Evolutionary conservation across 805 yeast genomes (phyloP).

Genomic region (Saccharomycopsis sp.): DNA sequence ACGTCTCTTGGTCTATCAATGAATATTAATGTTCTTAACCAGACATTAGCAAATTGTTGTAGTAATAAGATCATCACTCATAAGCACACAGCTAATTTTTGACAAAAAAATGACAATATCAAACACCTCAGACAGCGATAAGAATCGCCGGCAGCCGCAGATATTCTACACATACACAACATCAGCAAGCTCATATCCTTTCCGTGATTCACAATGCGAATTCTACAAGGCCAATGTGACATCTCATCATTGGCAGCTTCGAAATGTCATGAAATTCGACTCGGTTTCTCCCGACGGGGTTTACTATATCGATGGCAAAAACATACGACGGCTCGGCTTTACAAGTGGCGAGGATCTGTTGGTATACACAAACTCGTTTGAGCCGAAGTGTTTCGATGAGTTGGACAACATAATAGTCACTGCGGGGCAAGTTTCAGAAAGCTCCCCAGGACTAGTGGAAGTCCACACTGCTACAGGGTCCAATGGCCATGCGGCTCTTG

Average conservation of each 20-base stretch:
- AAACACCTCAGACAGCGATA: not conserved
- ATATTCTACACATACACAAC: not conserved
- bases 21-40: too few relatives aligned
- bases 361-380: constrained; percentile 48
- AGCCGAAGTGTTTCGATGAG: constrained; percentile 66
- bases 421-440: constrained; percentile 35
- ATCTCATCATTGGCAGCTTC: constrained; percentile 67
- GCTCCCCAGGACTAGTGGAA: not conserved
- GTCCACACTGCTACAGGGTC: not conserved
- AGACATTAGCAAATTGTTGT: too few relatives aligned
- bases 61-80: too few relatives aligned
- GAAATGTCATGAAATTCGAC: constrained; percentile 60
- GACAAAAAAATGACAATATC: not conserved
- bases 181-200: not conserved
- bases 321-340: constrained; percentile 42
- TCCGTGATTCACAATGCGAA: not conserved
- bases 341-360: constrained; percentile 29
- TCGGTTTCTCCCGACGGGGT: constrained; percentile 38
- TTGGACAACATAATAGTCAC: constrained; percentile 41
- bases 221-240: constrained; percentile 28
- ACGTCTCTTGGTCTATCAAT: too few relatives aligned
- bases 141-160: not conserved
- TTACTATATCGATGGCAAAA: constrained; percentile 52
- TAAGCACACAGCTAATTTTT: too few relatives aligned
- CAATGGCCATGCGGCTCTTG: constrained; percentile 37